phyloP scores from a whole-genome alignment of 2,329 filamentous ascomycete genomes.

The Bertia moriformis region DNA sequence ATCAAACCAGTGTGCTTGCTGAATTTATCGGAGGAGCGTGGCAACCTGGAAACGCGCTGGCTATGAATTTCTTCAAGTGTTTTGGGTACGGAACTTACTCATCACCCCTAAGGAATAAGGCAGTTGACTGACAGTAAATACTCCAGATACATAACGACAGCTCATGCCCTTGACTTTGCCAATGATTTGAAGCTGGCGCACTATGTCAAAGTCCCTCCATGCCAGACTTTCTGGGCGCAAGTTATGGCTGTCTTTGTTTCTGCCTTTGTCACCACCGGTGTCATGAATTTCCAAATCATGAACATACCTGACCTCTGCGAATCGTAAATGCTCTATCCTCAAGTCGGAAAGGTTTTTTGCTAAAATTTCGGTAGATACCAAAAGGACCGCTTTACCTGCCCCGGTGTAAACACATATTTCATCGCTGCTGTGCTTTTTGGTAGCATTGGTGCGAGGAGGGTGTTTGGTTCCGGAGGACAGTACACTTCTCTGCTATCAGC shows the following conservation, averaged over 20 bases:
- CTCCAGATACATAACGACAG: too few species aligned
- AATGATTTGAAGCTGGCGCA: conserved; percentile 31
- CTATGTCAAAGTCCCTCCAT: conserved; percentile 47
- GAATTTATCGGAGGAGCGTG: conserved; percentile 36
- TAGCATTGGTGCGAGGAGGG: conserved; percentile 31
- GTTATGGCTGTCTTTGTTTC: conserved; percentile 40
- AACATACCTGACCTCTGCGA: conserved; percentile 33
- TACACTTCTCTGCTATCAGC: conserved; percentile 31
- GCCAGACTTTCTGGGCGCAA: conserved; percentile 42
- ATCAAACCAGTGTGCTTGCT: conserved; percentile 36
- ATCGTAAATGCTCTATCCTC: conserved; percentile 23
- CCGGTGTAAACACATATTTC: conserved; percentile 38
- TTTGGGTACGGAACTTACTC: conserved; percentile 32
- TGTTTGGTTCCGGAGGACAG: conserved; percentile 30
- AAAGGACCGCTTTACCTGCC: conserved; percentile 25
- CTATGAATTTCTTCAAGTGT: conserved; percentile 39
- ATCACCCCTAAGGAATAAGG: too few species aligned
- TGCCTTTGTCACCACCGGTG: conserved; percentile 31
- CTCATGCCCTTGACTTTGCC: conserved; percentile 32
- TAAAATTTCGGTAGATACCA: too few species aligned
- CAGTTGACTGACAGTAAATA: too few species aligned
- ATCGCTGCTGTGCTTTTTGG: conserved; percentile 40
- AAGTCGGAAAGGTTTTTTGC: too few species aligned
- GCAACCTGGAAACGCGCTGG: conserved; percentile 31
- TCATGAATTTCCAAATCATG: conserved; percentile 28